phyloP scores from a whole-genome alignment of 2,329 filamentous ascomycete genomes.

The Fusarium foetens region DNA sequence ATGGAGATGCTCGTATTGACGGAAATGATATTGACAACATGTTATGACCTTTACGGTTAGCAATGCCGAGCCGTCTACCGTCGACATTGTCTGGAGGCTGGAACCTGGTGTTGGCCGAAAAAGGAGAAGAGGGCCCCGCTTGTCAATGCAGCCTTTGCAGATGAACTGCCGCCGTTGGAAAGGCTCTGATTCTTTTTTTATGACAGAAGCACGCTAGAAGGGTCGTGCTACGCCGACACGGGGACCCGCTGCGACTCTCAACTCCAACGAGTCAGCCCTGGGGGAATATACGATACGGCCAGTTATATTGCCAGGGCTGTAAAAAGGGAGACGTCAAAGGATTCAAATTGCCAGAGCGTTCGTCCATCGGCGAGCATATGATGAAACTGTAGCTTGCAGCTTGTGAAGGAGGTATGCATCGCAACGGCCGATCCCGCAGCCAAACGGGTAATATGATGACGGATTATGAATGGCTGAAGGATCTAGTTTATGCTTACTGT shows the following conservation, averaged over 20 bases:
- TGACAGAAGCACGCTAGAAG: conserved; percentile 28
- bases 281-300: conserved; percentile 11
- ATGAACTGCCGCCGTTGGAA: conserved; percentile 32
- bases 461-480: conserved; percentile 5
- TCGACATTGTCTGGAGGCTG: neutral
- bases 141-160: conserved; percentile 24
- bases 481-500: conserved; percentile 6
- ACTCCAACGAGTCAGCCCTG: conserved; percentile 15
- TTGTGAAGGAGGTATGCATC: neutral
- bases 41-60: neutral
- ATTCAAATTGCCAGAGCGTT: neutral
- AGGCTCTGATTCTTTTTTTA: conserved; percentile 18
- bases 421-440: conserved; percentile 6
- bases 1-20: conserved; percentile 12
- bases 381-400: conserved; percentile 7
- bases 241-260: conserved; percentile 3
- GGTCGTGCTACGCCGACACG: neutral
- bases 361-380: neutral
- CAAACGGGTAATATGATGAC: neutral
- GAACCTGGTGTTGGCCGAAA: conserved; percentile 6
- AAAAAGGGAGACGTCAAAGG: neutral
- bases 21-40: conserved; percentile 15
- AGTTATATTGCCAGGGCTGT: neutral
- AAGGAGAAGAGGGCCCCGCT: conserved; percentile 8
- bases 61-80: conserved; percentile 2